Evolutionary conservation across 1,284 basidiomycete genomes (phyloP).

Genomic region (Rhodotorula mucilaginosa): DNA sequence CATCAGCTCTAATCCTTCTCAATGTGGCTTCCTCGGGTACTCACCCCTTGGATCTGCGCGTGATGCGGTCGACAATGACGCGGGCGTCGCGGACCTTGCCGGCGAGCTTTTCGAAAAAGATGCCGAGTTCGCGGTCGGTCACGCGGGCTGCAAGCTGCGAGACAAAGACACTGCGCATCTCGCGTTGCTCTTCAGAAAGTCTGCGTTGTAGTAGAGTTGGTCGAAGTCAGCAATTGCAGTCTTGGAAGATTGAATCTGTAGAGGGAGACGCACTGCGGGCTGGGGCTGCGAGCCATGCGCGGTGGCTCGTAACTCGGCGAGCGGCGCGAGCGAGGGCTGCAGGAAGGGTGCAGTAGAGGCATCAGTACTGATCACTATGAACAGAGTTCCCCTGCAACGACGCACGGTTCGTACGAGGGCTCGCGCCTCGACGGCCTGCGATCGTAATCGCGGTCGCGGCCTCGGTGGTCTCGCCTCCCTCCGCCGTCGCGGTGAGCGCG

Average conservation of each 20-base stretch:
- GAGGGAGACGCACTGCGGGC: constrained; percentile 28
- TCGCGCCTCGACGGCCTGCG: constrained; percentile 18
- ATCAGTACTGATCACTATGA: constrained; percentile 4
- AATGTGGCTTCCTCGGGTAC: constrained; percentile 40
- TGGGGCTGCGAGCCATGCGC: constrained; percentile 19
- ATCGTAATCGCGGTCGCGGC: constrained; percentile 40
- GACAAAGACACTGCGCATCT: constrained; percentile 86
- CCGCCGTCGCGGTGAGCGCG: constrained; percentile 1
- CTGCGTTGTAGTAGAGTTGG: neutral
- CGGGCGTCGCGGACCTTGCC: constrained; percentile 88
- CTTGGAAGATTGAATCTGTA: too few species aligned
- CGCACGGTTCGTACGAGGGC: constrained; percentile 14
- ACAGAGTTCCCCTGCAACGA: neutral
- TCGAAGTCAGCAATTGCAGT: neutral
- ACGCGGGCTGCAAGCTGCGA: constrained; percentile 94
- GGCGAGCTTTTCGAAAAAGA: constrained; percentile 90
- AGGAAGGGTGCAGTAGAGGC: neutral
- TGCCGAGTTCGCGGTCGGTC: constrained; percentile 90
- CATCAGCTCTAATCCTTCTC: neutral
- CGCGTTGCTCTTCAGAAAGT: constrained; percentile 38
- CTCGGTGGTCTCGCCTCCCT: constrained; percentile 32
- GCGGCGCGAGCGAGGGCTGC: constrained; percentile 25
- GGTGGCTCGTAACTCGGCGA: constrained; percentile 33
- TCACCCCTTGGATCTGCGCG: constrained; percentile 91
- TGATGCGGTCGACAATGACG: constrained; percentile 89